Conservation (phyloP, 2,329 filamentous ascomycete species). For the Fusarium sp. region DNA sequence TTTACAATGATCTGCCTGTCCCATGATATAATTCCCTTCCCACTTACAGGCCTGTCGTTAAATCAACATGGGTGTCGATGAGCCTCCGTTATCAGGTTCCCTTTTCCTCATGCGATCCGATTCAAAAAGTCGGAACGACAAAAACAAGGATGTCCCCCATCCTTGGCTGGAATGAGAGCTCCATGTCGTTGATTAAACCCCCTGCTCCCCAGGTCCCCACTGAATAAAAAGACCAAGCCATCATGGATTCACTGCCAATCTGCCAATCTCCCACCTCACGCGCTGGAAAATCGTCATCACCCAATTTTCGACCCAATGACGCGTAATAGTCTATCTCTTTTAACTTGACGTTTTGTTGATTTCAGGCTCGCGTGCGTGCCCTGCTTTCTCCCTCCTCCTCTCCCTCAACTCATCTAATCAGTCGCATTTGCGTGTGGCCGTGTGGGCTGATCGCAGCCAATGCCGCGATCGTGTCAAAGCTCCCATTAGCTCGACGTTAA, state of each 20-base stretch:
- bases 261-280: slow-evolving; percentile 10
- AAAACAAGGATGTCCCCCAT: slow-evolving; percentile 33
- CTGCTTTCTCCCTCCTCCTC: slow-evolving; percentile 26
- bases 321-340: slow-evolving; percentile 32
- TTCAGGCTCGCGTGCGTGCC: slow-evolving; percentile 25
- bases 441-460: slow-evolving; percentile 37
- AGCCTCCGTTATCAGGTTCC: slow-evolving; percentile 24
- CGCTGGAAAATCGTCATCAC: slow-evolving; percentile 35
- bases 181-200: slow-evolving; percentile 14
- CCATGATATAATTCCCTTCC: slow-evolving; percentile 31
- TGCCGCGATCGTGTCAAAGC: slow-evolving; percentile 39
- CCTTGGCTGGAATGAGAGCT: slow-evolving; percentile 43
- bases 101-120: neutral
- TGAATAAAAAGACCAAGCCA: slow-evolving; percentile 30
- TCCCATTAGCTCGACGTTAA: slow-evolving; percentile 31
- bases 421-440: slow-evolving; percentile 11
- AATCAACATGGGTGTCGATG: slow-evolving; percentile 27
- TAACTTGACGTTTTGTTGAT: slow-evolving; percentile 25
- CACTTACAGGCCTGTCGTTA: slow-evolving; percentile 5
- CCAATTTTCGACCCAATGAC: slow-evolving; percentile 25
- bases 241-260: slow-evolving; percentile 33
- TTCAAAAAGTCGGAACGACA: neutral
- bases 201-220: slow-evolving; percentile 36
- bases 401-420: slow-evolving; percentile 18
- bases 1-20: slow-evolving; percentile 39